Base-by-base conservation (phyloP, 176 grass and related monocot genomes). In the Oryza meridionalis region DNA sequence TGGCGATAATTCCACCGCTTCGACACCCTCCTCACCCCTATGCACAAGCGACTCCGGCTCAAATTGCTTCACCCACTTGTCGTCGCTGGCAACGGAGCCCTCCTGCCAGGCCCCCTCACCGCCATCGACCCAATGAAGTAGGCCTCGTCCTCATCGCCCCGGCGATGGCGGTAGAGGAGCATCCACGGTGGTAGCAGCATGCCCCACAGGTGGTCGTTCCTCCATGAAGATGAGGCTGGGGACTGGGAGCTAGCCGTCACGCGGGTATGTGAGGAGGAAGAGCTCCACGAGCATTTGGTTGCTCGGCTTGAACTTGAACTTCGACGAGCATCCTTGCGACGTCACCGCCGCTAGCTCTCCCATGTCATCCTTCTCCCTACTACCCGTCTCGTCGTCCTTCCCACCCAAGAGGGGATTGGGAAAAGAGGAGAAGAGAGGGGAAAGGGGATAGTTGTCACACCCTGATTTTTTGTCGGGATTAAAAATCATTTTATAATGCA, bases 171-270 rank as follows among this genome's bases (percentile, higher is more conserved):
- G 2, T 24, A 1, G 65, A 88, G 69, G 53, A 88, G 86, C 15
- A 64, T 13, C 73, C 65, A 88, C 1, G 73, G 86, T 0, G 44
- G 38, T 27, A 38, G 86, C 2, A 24, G 38, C 50, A 40, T 6
- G 72, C 73, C 77, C 29, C 27, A 33, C 16, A 55, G 40, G 44
- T 83, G 40, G 58, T 88, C 55, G 49, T 69, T 69, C 38, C 38
- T 40, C 67, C 10, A 78, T 22, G 31, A 83, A 2, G 73, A 83
- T 11, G 15, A 72, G 10, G 14, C 11, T 66, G 2, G 21, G 16
- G 16, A 68, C 0, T 43, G 43, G 3, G 32, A 6, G 5, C 27
- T 13, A 1, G 10, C 13, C 1, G 5, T 32, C 5, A 7, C 0
- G n/a, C 8, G 24, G 21, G 58, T n/a, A 61, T 7, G 35, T 40